Percentiles rank a stretch among this genome's conserved stretches.
Evolutionary conservation across 106 monocot genomes (phyloP).

Genomic region (Platanthera guangdongensis): DNA sequence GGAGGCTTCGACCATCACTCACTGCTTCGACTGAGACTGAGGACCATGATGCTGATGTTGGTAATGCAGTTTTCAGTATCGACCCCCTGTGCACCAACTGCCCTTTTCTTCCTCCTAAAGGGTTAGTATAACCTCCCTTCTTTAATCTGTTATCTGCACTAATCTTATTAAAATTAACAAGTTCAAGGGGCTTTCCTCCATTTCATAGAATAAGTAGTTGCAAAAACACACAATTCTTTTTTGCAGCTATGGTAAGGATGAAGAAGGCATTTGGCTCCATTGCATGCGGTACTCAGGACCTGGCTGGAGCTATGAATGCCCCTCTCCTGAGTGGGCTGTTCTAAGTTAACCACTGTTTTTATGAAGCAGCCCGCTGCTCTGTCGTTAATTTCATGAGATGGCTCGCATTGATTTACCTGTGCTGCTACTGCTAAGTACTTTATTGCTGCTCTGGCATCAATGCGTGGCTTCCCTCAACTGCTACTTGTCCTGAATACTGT

Average conservation of each 20-base stretch:
- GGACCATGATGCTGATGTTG: not conserved
- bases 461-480: no score
- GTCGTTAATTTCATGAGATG: no score
- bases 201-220: not conserved
- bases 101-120: slow-evolving; percentile 69
- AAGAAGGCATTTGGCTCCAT: slow-evolving; percentile 82
- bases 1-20: not conserved
- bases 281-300: slow-evolving; percentile 76
- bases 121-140: slow-evolving; percentile 32
- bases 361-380: no score
- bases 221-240: no score
- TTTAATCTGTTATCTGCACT: not conserved
- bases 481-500: no score
- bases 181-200: not conserved
- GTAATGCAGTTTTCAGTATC: slow-evolving; percentile 32
- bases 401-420: no score
- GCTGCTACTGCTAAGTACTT: no score
- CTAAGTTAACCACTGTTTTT: no score
- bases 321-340: slow-evolving; percentile 69
- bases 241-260: slow-evolving; percentile 57
- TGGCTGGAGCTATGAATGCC: slow-evolving; percentile 82
- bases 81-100: slow-evolving; percentile 95
- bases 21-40: slow-evolving; percentile 3
- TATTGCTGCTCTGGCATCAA: no score
- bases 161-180: not conserved